Evolutionary conservation across 2,329 filamentous ascomycete species (phyloP).

Genomic region (Aspergillus costaricaensis): DNA sequence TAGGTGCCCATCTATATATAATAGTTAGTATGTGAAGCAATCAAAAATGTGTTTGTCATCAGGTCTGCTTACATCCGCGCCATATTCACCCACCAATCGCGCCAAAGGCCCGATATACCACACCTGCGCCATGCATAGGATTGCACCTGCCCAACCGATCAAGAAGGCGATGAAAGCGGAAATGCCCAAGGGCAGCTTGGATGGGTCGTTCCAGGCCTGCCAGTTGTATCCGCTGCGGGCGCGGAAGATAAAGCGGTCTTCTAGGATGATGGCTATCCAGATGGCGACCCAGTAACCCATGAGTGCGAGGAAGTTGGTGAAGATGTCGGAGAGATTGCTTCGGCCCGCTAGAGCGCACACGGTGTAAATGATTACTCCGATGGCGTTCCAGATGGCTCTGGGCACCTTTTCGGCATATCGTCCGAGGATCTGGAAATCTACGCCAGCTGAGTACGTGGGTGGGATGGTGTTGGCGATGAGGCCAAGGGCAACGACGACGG

Average conservation of each 20-base stretch:
- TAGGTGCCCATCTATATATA: slow-evolving; percentile 56
- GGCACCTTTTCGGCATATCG: slow-evolving; percentile 60
- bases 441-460: slow-evolving; percentile 64
- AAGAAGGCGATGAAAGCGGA: slow-evolving; percentile 64
- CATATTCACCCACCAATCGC: slow-evolving; percentile 57
- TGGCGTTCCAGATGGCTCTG: slow-evolving; percentile 65
- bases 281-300: slow-evolving; percentile 72
- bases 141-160: slow-evolving; percentile 65
- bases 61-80: slow-evolving; percentile 53
- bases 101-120: slow-evolving; percentile 69
- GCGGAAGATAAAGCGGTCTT: slow-evolving; percentile 65
- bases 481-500: slow-evolving; percentile 64
- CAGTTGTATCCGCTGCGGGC: slow-evolving; percentile 58
- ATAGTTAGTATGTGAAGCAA: neutral
- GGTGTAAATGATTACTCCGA: slow-evolving; percentile 63
- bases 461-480: slow-evolving; percentile 67
- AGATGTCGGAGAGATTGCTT: slow-evolving; percentile 62
- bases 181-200: slow-evolving; percentile 62
- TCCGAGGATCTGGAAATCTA: slow-evolving; percentile 69
- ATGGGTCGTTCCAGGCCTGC: slow-evolving; percentile 61
- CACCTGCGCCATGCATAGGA: slow-evolving; percentile 69
- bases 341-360: slow-evolving; percentile 66
- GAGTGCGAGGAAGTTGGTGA: slow-evolving; percentile 68
- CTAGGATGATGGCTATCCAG: slow-evolving; percentile 61
- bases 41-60: too few relatives aligned